Percentiles rank a stretch among this genome's conserved stretches.
These are phyloP conservation scores for Scedosporium dehoogii DNA, from an alignment of 2,329 filamentous ascomycete genomes.

Conservation along the genomic window DNA sequence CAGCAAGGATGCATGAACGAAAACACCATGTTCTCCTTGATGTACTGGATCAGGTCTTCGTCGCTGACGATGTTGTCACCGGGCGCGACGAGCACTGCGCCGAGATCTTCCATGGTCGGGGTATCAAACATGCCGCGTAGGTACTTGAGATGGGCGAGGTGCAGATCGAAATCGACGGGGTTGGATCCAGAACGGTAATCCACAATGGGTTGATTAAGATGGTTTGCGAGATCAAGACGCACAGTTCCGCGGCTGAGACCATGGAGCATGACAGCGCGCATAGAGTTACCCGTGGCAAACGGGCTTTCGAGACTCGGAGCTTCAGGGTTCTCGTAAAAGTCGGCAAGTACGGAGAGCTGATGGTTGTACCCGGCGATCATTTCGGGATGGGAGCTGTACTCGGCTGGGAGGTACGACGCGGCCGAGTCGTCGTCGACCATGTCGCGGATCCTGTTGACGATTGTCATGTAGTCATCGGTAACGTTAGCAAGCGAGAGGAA, in stretches of 20 bases:
- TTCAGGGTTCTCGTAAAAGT: conserved; percentile 17
- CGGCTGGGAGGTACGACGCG: conserved; percentile 12
- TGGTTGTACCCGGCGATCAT: conserved; percentile 15
- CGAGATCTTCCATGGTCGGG: conserved; percentile 16
- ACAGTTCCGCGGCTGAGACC: conserved; percentile 25
- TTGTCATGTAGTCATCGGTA: conserved; percentile 10
- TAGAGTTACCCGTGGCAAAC: conserved; percentile 15
- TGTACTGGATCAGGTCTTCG: conserved; percentile 10
- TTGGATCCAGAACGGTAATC: conserved; percentile 25
- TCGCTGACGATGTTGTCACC: conserved; percentile 14
- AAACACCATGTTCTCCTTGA: conserved; percentile 20
- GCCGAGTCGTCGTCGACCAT: conserved; percentile 15
- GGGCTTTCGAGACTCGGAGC: conserved; percentile 20
- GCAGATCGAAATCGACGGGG: conserved; percentile 24
- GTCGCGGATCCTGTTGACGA: conserved; percentile 14
- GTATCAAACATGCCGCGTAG: conserved; percentile 17
- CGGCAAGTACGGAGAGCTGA: conserved; percentile 16
- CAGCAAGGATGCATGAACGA: conserved; percentile 31
- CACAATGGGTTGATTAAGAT: conserved; percentile 18
- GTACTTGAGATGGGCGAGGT: conserved; percentile 21
- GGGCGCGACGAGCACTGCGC: conserved; percentile 17
- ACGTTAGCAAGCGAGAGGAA: conserved; percentile 17
- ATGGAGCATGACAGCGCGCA: conserved; percentile 17
- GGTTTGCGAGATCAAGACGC: conserved; percentile 12
- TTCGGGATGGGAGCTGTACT: conserved; percentile 8